Evolutionary conservation across 1,139 yeast species (phyloP).

Genomic region (Yamadazyma songkhlaensis): DNA sequence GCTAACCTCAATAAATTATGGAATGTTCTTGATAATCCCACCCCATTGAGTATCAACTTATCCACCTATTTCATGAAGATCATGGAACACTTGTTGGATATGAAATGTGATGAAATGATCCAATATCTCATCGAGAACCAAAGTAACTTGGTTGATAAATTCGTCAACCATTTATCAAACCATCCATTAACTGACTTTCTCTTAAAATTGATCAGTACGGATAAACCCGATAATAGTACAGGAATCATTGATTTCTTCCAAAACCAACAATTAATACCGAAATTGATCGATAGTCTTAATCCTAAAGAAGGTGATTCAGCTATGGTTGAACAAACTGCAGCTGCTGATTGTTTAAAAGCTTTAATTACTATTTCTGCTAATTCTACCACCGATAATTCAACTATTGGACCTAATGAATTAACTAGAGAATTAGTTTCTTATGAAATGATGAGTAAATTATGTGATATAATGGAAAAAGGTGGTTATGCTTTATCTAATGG

Average conservation of each 20-base stretch:
- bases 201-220: slow-evolving; percentile 73
- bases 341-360: slow-evolving; percentile 49
- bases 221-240: slow-evolving; percentile 72
- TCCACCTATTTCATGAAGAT: slow-evolving; percentile 93
- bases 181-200: slow-evolving; percentile 86
- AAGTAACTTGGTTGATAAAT: slow-evolving; percentile 61
- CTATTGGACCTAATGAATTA: slow-evolving; percentile 94
- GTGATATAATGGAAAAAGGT: slow-evolving; percentile 83
- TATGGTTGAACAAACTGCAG: slow-evolving; percentile 40
- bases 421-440: slow-evolving; percentile 82
- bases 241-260: slow-evolving; percentile 75
- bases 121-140: slow-evolving; percentile 63
- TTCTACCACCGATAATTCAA: slow-evolving; percentile 77
- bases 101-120: slow-evolving; percentile 83
- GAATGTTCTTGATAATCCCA: slow-evolving; percentile 61
- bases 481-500: slow-evolving; percentile 94
- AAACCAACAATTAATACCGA: slow-evolving; percentile 58
- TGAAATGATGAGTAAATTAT: slow-evolving; percentile 64
- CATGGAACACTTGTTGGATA: slow-evolving; percentile 87
- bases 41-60: slow-evolving; percentile 66
- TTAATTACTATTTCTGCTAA: slow-evolving; percentile 57
- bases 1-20: slow-evolving; percentile 69
- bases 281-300: slow-evolving; percentile 56
- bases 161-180: slow-evolving; percentile 75
- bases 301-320: slow-evolving; percentile 19